These are phyloP conservation scores for Gelatoporia subvermispora DNA, from an alignment of 768 basidiomycete species.

Conservation along the genomic window DNA sequence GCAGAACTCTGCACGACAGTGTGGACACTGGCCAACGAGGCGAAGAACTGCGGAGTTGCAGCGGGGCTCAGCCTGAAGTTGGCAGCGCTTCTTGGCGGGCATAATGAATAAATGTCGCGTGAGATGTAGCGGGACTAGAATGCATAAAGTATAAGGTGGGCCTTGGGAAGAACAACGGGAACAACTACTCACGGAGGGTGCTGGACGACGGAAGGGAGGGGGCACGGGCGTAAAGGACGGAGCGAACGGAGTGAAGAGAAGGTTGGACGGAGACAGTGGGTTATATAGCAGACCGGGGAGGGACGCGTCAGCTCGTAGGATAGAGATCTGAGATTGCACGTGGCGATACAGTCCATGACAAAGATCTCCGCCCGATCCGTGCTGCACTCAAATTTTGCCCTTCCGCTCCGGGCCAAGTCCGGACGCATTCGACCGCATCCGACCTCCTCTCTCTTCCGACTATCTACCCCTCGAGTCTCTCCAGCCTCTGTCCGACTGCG, in stretches of 20 bases:
- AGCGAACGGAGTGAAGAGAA: slow-evolving; percentile 9
- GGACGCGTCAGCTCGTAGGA: slow-evolving; percentile 28
- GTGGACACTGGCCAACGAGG: slow-evolving; percentile 81
- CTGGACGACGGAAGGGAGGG: slow-evolving; percentile 4
- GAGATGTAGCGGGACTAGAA: slow-evolving; percentile 6
- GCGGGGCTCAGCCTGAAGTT: slow-evolving; percentile 50
- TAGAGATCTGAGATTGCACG: slow-evolving; percentile 23
- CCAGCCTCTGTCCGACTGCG: no score
- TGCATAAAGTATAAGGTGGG: no score
- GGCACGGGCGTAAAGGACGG: slow-evolving; percentile 6
- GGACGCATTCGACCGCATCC: no score
- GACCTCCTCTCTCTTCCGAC: no score
- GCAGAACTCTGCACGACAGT: slow-evolving; percentile 77
- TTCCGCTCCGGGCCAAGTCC: neutral
- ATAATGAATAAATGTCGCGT: slow-evolving; percentile 35
- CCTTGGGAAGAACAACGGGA: no score
- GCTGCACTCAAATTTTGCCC: neutral
- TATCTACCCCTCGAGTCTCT: no score
- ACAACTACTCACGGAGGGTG: neutral
- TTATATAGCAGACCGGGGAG: slow-evolving; percentile 19
- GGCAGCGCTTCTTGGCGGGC: slow-evolving; percentile 87
- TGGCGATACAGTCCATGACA: slow-evolving; percentile 20
- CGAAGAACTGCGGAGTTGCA: slow-evolving; percentile 80
- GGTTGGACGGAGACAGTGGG: slow-evolving; percentile 9
- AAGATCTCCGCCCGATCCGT: slow-evolving; percentile 21